phyloP scores from a whole-genome alignment of 2,329 filamentous ascomycete genomes.

The Hymenoscyphus fructigenus region DNA sequence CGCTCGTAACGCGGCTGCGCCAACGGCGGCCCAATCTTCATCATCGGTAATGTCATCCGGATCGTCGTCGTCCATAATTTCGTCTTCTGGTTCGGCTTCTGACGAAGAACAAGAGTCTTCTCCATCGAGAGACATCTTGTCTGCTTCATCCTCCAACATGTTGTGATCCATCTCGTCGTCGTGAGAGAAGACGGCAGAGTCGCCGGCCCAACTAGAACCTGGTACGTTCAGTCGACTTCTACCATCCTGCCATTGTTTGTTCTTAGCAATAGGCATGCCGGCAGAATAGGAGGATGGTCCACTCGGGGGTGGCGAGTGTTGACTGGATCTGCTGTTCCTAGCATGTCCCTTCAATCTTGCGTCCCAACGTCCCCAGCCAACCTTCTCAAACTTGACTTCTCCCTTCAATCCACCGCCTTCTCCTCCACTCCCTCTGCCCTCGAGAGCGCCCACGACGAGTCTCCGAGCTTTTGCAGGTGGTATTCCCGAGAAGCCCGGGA shows the following conservation, averaged over 20 bases:
- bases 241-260: slow-evolving; percentile 44
- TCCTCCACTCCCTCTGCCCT: slow-evolving; percentile 64
- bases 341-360: slow-evolving; percentile 68
- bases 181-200: slow-evolving; percentile 74
- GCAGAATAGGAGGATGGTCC: slow-evolving; percentile 44
- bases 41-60: slow-evolving; percentile 88
- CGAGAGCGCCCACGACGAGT: slow-evolving; percentile 87
- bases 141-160: slow-evolving; percentile 81
- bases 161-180: slow-evolving; percentile 61
- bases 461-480: slow-evolving; percentile 86
- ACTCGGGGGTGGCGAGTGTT: slow-evolving; percentile 45
- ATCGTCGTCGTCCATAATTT: slow-evolving; percentile 70
- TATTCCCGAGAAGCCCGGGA: slow-evolving; percentile 89
- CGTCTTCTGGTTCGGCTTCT: slow-evolving; percentile 64
- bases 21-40: slow-evolving; percentile 91
- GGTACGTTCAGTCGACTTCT: slow-evolving; percentile 50
- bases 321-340: slow-evolving; percentile 40
- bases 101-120: slow-evolving; percentile 75
- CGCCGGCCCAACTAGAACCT: slow-evolving; percentile 63
- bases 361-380: slow-evolving; percentile 96
- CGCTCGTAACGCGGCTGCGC: slow-evolving; percentile 77
- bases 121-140: slow-evolving; percentile 89
- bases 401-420: slow-evolving; percentile 62
- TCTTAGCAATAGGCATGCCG: slow-evolving; percentile 58
- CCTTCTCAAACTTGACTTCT: slow-evolving; percentile 86